Base-by-base conservation (phyloP, 768 basidiomycete species). In the Rhizopogon rudus region DNA sequence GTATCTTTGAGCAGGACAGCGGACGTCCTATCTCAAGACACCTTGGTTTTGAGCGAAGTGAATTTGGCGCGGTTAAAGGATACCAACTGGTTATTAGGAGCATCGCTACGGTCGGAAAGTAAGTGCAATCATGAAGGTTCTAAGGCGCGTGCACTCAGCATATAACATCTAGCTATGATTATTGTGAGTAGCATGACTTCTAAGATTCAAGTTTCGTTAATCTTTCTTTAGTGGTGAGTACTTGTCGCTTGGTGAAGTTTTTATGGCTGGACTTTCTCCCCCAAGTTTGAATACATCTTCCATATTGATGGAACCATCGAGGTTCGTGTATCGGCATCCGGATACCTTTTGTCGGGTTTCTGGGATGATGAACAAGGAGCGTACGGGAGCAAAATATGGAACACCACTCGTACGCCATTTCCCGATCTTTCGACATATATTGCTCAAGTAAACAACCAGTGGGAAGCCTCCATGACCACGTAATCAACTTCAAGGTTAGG, bases 401-500 rank as follows among this genome's bases (percentile, higher is more conserved):
- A 82, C 40, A 77, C 74, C 2, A 76, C 76, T n/a, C 83, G 82
- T 83, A 40, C 48, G 80, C 69, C 1, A 6, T 20, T 25, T 45
- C 25, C 16, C 33, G 1, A 16, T 17, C 29, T 16, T 50, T 31
- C n/a, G 17, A 12, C 5, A 6, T 10, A 6, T 25, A 20, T 40
- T 53, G 12, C 54, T 40, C 14, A 43, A 16, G 14, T 44, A 25
- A n/a, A 29, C 37, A 16, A 22, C 35, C 33, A 82, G 81, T 85
- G 81, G 85, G 85, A n/a, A 83, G 77, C 39, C 66, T 87, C 14
- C 85, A 87, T 56, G 84, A 87, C 63, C 84, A 86, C 60, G 78
- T 86, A 41, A 81, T 87, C 63, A 84, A 84, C 64, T 83, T 75
- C 70, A 82, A 81, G 67, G 79, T 75, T 22, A 7, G 56, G 37